Conservation (phyloP, 116 monocot genomes). For the Trichopus zeylanicus region DNA sequence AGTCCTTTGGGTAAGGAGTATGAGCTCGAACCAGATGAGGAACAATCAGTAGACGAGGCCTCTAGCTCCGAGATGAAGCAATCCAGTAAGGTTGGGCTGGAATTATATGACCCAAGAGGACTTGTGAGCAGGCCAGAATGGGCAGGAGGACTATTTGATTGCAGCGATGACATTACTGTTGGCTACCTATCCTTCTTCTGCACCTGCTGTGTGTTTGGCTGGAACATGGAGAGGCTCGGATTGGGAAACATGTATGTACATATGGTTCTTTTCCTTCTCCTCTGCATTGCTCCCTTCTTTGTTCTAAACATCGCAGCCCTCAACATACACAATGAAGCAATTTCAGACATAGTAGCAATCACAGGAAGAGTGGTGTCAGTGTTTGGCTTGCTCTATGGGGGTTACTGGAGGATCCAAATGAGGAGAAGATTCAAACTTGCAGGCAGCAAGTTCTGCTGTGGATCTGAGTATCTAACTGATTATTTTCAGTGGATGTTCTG, state of each 20-base stretch:
- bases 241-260: slow-evolving; percentile 15
- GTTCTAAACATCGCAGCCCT: slow-evolving; percentile 21
- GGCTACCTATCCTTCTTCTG: slow-evolving; percentile 20
- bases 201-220: slow-evolving; percentile 23
- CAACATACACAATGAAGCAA: slow-evolving; percentile 19
- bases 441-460: slow-evolving; percentile 11
- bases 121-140: slow-evolving; percentile 14
- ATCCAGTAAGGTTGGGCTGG: neutral
- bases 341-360: slow-evolving; percentile 10
- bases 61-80: neutral
- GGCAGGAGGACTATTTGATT: slow-evolving; percentile 21
- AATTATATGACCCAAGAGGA: neutral
- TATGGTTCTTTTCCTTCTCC: slow-evolving; percentile 13
- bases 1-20: slow-evolving; percentile 10
- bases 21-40: neutral
- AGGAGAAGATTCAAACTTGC: slow-evolving; percentile 26
- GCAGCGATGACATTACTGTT: slow-evolving; percentile 15
- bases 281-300: slow-evolving; percentile 16
- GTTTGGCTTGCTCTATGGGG: slow-evolving; percentile 24
- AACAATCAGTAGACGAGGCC: neutral
- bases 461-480: slow-evolving; percentile 11
- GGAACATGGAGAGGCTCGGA: slow-evolving; percentile 18
- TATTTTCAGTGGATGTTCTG: slow-evolving; percentile 28
- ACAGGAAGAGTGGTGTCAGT: slow-evolving; percentile 10
- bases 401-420: slow-evolving; percentile 33